Evolutionary conservation across 2,329 filamentous ascomycete species (phyloP).

Genomic region (Phaeosphaeria sp.): DNA sequence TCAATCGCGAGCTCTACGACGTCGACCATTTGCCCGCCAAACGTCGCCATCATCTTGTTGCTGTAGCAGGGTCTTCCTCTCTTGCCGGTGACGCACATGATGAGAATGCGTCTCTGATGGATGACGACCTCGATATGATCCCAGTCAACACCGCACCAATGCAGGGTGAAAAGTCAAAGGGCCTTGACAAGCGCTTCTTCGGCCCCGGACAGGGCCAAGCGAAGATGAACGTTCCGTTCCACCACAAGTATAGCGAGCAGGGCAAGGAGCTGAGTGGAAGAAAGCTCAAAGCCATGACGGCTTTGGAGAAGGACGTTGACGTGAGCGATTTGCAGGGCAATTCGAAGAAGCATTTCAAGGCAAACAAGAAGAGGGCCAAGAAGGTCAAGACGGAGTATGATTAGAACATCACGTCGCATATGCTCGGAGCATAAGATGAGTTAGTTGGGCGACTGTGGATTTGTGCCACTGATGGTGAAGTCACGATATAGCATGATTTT

Average conservation of each 20-base stretch:
- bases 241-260: conserved; percentile 85
- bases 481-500: neutral
- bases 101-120: conserved; percentile 51
- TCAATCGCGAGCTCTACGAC: conserved; percentile 91
- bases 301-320: conserved; percentile 84
- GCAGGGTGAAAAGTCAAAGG: conserved; percentile 74
- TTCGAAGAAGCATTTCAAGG: conserved; percentile 92
- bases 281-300: conserved; percentile 81
- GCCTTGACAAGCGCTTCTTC: conserved; percentile 91
- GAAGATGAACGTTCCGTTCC: conserved; percentile 81
- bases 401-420: neutral
- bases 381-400: conserved; percentile 55
- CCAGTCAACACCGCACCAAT: conserved; percentile 35
- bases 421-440: no score
- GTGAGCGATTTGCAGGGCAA: conserved; percentile 76
- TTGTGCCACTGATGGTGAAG: no score
- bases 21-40: conserved; percentile 80
- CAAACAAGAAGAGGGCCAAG: conserved; percentile 68
- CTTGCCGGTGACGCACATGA: conserved; percentile 27
- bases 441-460: no score
- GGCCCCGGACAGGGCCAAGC: conserved; percentile 66
- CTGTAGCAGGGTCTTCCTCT: conserved; percentile 48
- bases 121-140: conserved; percentile 59
- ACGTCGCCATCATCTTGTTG: conserved; percentile 70
- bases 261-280: conserved; percentile 82